Percentiles rank a stretch among this genome's conserved stretches.
Evolutionary conservation across 306 rosid species (phyloP).

Genomic region (Mucuna pruriens): DNA sequence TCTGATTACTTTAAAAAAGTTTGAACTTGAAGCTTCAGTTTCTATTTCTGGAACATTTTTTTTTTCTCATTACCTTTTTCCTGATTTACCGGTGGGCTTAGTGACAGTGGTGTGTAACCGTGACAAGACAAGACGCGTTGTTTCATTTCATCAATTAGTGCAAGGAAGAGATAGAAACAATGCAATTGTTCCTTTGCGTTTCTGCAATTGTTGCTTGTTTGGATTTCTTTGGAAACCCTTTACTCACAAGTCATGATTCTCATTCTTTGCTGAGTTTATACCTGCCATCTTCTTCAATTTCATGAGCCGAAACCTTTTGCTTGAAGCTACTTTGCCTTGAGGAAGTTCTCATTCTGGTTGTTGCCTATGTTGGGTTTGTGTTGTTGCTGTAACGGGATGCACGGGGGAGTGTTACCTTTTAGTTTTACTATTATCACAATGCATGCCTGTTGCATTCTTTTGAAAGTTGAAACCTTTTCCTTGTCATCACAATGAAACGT

Average conservation of each 20-base stretch:
- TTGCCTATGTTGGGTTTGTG: slow-evolving; percentile 39
- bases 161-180: slow-evolving; percentile 29
- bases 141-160: slow-evolving; percentile 33
- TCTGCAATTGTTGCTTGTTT: slow-evolving; percentile 53
- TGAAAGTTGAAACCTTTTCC: slow-evolving; percentile 42
- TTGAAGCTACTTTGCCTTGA: slow-evolving; percentile 42
- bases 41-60: neutral
- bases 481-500: slow-evolving; percentile 39
- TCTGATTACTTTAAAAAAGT: neutral
- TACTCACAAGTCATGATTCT: slow-evolving; percentile 50
- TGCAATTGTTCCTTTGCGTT: slow-evolving; percentile 42
- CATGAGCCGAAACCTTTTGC: slow-evolving; percentile 30
- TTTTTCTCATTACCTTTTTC: slow-evolving; percentile 19
- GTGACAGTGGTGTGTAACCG: slow-evolving; percentile 2
- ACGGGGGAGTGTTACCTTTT: slow-evolving; percentile 52
- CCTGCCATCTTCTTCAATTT: slow-evolving; percentile 30
- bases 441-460: slow-evolving; percentile 40
- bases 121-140: neutral
- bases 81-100: neutral
- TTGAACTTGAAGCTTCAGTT: slow-evolving; percentile 4
- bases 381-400: slow-evolving; percentile 51
- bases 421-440: slow-evolving; percentile 31
- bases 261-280: slow-evolving; percentile 30
- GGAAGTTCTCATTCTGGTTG: slow-evolving; percentile 39
- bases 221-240: slow-evolving; percentile 48